Evolutionary conservation across 768 basidiomycete species (phyloP), one percentile per base, ranked within the genome.

Genomic region (Coprinopsis cinerea): DNA sequence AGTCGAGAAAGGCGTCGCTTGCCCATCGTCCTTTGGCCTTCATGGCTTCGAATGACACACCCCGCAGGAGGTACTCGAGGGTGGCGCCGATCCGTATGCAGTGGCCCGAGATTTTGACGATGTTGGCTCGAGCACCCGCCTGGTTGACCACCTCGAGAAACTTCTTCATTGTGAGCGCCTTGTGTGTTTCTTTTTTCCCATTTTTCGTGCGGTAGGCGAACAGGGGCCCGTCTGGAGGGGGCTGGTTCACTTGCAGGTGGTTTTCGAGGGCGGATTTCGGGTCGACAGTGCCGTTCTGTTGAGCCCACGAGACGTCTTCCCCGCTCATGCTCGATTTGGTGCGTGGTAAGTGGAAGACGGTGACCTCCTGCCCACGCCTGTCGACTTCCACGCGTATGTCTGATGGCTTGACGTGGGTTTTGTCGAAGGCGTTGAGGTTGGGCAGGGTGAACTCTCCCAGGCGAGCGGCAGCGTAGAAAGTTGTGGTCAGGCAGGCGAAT

Each of bases 371-470:
- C 1, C 66, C 62, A 4, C 67, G 55, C 0, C 60, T 45, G 32
- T 72, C 69, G 0, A 2, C 10, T 0, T 52, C 55, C 0, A 18
- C 13, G 0, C 51, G 18, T 0, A 75, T 43, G 36, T 66, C 44
- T 0, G 53, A 24, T 0, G 39, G 57, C 4, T 57, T 71, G 49
- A 71, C 49, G 47, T 76, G 68, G 1, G 36, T 15, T 0, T 13
- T 27, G 32, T 66, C 35, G 49, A 74, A 76, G 1, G 51, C 48
- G 0, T 55, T 59, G 0, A 72, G 54, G 1, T 17, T 56, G 1
- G 57, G 61, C 0, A 73, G 53, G 0, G 68, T 72, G 47, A 76
- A 67, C 49, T 77, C 72, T 0, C 73, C 70, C 0, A 66, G 37
- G 0, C 68, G 37, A 0, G 67, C 64, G 0, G 59, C 60, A 1